Evolutionary conservation across 2,329 filamentous ascomycete genomes (phyloP), one percentile per base, ranked within the genome.

Genomic region (Pyricularia grisea): DNA sequence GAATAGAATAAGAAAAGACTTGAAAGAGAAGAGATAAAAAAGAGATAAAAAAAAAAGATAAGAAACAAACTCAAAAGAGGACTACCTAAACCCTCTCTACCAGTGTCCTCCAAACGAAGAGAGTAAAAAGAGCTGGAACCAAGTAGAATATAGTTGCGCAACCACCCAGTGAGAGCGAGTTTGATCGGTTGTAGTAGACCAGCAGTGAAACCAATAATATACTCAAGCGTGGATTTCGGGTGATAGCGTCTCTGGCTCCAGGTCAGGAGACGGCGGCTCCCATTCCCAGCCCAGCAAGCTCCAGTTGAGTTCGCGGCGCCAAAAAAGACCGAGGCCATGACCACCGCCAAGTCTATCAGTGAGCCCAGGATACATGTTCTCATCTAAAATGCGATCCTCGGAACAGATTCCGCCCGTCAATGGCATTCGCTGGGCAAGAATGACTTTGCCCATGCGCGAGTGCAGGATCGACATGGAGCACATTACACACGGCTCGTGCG

Each of bases 381-480:
- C 31, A 30, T 68, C 69, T 4, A 67, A 9, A 2, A 84, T 82
- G 73, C 86, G 86, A 76, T 88, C 86, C 78, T 97, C 93, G 27
- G 93, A 90, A 74, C 90, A 91, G 80, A 97, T 83, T 63, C 92
- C 94, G 67, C 94, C 94, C 14, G 92, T 96, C 72, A 87, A 81
- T 65, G 87, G 85, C 91, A 97, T 95, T 69, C 92, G 87, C 71
- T 89, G 85, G 72, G 87, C 88, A 79, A 97, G 97, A 58, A 97
- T 85, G 67, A 94, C 91, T 68, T 91, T 89, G 64, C 92, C 90
- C 84, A 99, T 97, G 67, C 95, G 88, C 10, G 94, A 97, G 77
- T 98, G 94, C 27, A 98, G 84, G 73, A 98, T 91, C 1, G 92
- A 95, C 95, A 98, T 98, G 50, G 92, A 93, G 80, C 95, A 99